phyloP scores from a whole-genome alignment of 2,329 filamentous ascomycete genomes.

The Apiospora arundinis region DNA sequence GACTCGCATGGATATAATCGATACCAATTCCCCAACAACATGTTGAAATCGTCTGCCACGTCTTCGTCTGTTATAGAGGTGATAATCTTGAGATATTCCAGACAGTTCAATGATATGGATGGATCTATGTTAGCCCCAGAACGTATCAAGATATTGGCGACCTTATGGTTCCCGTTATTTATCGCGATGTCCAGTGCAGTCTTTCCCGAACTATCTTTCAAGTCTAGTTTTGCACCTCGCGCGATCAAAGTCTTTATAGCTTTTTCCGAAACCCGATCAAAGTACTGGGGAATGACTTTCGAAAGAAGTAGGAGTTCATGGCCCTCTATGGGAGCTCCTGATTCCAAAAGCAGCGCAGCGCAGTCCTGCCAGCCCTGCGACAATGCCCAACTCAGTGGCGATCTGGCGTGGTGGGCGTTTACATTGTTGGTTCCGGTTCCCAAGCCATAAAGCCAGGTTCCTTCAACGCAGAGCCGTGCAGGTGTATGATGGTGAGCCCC shows the following conservation, averaged over 20 bases:
- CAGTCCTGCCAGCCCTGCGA: not conserved
- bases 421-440: not conserved
- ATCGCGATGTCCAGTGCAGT: slow-evolving; percentile 4
- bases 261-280: too few species aligned
- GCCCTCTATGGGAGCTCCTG: not conserved
- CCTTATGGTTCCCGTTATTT: too few species aligned
- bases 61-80: not conserved
- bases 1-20: not conserved
- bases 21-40: not conserved
- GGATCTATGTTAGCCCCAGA: not conserved
- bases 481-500: not conserved
- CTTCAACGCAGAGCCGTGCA: not conserved
- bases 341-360: not conserved
- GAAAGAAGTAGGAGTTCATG: not conserved
- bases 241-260: not conserved
- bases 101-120: not conserved
- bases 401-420: not conserved
- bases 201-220: not conserved
- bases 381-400: not conserved
- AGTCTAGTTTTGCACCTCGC: not conserved
- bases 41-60: not conserved
- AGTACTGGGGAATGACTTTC: too few species aligned
- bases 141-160: not conserved
- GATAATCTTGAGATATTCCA: not conserved
- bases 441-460: not conserved